These are phyloP conservation scores for Blastocystis hominis DNA, from an alignment of 352 stramenopile genomes.

Conservation along the genomic window DNA sequence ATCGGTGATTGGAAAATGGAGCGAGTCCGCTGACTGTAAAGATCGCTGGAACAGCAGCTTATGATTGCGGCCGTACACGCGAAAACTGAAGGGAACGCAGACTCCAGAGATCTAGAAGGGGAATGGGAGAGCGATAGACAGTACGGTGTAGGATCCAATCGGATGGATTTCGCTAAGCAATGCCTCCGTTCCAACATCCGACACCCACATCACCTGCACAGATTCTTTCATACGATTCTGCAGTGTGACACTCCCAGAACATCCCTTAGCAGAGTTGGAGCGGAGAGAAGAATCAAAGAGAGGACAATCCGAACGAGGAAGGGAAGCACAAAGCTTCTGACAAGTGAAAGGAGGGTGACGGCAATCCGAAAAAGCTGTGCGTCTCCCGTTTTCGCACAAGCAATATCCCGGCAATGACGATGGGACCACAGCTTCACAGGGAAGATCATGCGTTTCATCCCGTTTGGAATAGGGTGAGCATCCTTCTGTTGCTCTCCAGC, in stretches of 20 bases:
- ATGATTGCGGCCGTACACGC: not conserved
- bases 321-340: not conserved
- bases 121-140: not conserved
- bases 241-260: not conserved
- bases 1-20: not conserved
- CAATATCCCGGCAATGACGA: not conserved
- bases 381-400: not conserved
- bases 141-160: not conserved
- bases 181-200: not conserved
- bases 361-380: slow-evolving; percentile 38
- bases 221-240: not conserved
- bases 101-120: not conserved
- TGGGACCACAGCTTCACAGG: not conserved
- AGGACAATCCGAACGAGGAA: not conserved
- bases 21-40: not conserved
- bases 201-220: not conserved
- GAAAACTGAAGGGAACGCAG: not conserved
- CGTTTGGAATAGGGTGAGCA: slow-evolving; percentile 22
- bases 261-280: slow-evolving; percentile 3
- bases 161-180: not conserved
- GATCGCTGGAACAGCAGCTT: not conserved
- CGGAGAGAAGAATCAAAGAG: not conserved
- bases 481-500: slow-evolving; percentile 13
- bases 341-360: slow-evolving; percentile 9
- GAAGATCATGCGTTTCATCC: not conserved